A percentile compares a stretch with the other conserved stretches of the same genome.
phyloP scores from a whole-genome alignment of 1,139 yeast species.

The Debaryomycetaceae sp. region DNA sequence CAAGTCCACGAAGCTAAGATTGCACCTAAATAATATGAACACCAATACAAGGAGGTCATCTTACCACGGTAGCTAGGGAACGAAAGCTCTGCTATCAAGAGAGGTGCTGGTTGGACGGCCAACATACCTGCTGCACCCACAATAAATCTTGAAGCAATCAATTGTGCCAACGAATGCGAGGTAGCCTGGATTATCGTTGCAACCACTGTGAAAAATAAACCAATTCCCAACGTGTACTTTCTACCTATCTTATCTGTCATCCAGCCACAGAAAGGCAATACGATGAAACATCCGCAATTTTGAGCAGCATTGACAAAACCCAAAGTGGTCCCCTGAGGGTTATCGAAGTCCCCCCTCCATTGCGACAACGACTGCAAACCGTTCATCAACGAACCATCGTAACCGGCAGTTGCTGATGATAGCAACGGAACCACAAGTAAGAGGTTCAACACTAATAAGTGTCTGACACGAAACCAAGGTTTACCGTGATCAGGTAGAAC shows the following conservation, averaged over 20 bases:
- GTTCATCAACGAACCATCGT: constrained; percentile 50
- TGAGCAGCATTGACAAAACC: constrained; percentile 18
- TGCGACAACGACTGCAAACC: constrained; percentile 43
- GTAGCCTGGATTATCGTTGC: constrained; percentile 2
- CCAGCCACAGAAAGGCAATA: not conserved
- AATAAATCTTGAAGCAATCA: constrained; percentile 2
- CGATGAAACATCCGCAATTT: constrained; percentile 1
- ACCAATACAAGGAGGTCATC: constrained; percentile 1
- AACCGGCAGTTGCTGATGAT: constrained; percentile 48
- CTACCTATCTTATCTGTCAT: constrained; percentile 1
- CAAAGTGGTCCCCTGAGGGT: constrained; percentile 39
- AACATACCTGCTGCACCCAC: constrained; percentile 3
- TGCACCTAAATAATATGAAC: constrained; percentile 1
- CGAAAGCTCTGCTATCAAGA: constrained; percentile 24
- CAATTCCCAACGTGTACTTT: not conserved
- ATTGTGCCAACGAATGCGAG: not conserved
- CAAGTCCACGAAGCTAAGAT: constrained; percentile 3
- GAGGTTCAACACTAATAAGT: constrained; percentile 33
- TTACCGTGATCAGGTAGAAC: constrained; percentile 1
- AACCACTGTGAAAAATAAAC: not conserved
- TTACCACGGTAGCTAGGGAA: constrained; percentile 23
- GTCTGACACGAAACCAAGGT: constrained; percentile 7
- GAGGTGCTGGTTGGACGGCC: constrained; percentile 20
- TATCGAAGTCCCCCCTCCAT: constrained; percentile 35
- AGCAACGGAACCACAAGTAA: constrained; percentile 37